Conservation (phyloP, 768 basidiomycete species). For the Trametes villosa region DNA sequence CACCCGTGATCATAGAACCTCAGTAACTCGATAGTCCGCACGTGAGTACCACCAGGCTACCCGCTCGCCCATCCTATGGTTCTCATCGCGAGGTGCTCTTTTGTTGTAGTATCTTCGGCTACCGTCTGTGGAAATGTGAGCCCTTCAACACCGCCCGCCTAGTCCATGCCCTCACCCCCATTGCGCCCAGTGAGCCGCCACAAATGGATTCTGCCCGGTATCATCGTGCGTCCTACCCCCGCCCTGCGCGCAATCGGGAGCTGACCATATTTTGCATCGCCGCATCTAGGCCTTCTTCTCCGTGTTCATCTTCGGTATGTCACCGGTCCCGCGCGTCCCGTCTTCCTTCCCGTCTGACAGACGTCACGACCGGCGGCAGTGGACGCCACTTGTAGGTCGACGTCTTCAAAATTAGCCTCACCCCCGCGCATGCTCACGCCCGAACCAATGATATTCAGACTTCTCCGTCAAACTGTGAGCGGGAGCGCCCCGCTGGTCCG, state of each 20-base stretch:
- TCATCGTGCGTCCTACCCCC: conserved; percentile 3
- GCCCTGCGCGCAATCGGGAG: not conserved
- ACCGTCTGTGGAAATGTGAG: conserved; percentile 24
- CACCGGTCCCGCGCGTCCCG: not conserved
- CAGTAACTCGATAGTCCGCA: conserved; percentile 26
- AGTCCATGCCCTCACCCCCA: too few relatives aligned
- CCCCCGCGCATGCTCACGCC: not conserved
- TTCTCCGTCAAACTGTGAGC: conserved; percentile 3
- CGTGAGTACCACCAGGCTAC: not conserved
- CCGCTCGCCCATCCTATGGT: not conserved
- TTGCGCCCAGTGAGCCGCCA: conserved; percentile 11
- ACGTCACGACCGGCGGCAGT: not conserved
- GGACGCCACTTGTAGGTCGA: not conserved
- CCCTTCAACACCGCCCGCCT: not conserved
- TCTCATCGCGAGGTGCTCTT: not conserved
- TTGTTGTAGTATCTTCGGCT: conserved; percentile 17
- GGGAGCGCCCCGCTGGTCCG: not conserved
- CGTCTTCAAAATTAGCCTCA: not conserved
- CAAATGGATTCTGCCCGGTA: conserved; percentile 1
- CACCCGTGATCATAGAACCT: conserved; percentile 8
- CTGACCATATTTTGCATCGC: not conserved
- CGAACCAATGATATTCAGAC: not conserved
- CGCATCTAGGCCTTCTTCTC: not conserved
- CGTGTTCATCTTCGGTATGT: conserved; percentile 10
- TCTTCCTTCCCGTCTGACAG: not conserved